phyloP scores from a whole-genome alignment of 78 protist species.

The Paulinella micropora region DNA sequence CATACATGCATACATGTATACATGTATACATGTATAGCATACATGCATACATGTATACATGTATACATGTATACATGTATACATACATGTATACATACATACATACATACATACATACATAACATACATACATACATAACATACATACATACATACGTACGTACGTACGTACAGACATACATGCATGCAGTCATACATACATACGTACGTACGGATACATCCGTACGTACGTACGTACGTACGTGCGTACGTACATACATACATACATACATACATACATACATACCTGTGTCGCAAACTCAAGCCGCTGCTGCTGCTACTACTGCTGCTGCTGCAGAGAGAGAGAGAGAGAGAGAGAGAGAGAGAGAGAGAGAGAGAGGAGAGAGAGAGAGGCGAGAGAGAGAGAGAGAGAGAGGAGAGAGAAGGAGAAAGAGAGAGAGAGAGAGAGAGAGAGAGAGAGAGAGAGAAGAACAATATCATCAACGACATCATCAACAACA shows the following conservation, averaged over 20 bases:
- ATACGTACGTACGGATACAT: not conserved
- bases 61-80: not conserved
- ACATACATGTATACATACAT: not conserved
- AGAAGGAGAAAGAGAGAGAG: too few relatives aligned
- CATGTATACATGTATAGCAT: not conserved
- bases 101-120: not conserved
- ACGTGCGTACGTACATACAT: not conserved
- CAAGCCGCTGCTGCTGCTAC: too few relatives aligned
- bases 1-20: not conserved
- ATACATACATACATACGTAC: not conserved
- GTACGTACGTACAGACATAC: not conserved
- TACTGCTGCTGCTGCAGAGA: too few relatives aligned
- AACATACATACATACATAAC: not conserved
- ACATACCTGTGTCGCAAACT: not conserved
- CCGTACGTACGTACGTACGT: not conserved
- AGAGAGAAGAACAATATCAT: too few relatives aligned
- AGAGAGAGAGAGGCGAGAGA: too few relatives aligned
- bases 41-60: not conserved
- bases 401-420: too few relatives aligned
- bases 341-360: too few relatives aligned
- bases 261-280: not conserved
- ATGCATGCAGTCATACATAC: not conserved
- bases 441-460: too few relatives aligned
- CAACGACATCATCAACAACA: too few relatives aligned
- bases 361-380: too few relatives aligned